Conservation (phyloP, 2,329 filamentous ascomycete genomes). For the Neofusicoccum umdonicola region DNA sequence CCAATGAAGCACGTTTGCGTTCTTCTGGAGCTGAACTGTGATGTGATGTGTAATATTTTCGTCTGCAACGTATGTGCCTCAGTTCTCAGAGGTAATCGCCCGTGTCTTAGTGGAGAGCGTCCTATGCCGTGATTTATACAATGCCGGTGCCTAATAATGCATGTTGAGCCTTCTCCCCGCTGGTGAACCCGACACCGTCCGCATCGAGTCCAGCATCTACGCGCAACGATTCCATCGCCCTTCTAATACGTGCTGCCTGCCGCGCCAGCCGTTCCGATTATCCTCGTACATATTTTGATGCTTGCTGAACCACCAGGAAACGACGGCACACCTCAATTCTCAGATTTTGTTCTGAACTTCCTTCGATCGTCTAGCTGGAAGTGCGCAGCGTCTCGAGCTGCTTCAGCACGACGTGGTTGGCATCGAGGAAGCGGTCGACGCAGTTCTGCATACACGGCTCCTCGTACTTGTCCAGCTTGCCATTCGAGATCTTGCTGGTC, state of each 20-base stretch:
- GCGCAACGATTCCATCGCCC: not conserved
- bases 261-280: not conserved
- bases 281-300: not conserved
- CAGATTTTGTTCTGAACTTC: too few species aligned
- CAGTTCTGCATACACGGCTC: conserved; percentile 87
- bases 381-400: conserved; percentile 68
- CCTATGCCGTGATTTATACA: not conserved
- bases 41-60: not conserved
- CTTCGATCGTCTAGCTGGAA: not conserved
- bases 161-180: not conserved
- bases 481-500: conserved; percentile 64
- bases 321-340: too few species aligned
- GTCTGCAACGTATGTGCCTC: not conserved
- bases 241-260: not conserved
- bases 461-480: conserved; percentile 73
- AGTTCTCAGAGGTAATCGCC: too few species aligned
- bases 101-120: not conserved
- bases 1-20: conserved; percentile 17
- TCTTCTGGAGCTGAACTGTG: conserved; percentile 13
- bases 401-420: conserved; percentile 79
- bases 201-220: not conserved
- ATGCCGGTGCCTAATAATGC: not conserved
- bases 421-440: conserved; percentile 89
- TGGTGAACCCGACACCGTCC: not conserved
- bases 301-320: too few species aligned